Percentiles rank a stretch among this genome's conserved stretches.
Evolutionary conservation across 176 grass and related monocot species (phyloP).

Genomic region (Bromus sterilis): DNA sequence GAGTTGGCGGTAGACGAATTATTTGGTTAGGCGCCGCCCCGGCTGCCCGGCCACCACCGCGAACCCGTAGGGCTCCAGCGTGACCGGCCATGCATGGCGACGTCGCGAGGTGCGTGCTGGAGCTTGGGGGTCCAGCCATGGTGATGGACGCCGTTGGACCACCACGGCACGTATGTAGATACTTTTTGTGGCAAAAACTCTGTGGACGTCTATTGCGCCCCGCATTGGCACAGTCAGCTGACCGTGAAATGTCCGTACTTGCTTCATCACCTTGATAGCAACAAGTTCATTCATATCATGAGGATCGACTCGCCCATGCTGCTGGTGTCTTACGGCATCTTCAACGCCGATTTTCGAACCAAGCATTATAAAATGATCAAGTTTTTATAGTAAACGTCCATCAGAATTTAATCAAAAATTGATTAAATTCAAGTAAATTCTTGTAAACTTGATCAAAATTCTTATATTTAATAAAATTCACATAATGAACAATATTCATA

Average conservation of each 20-base stretch:
- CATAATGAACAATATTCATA: too few relatives aligned
- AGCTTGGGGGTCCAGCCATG: not conserved
- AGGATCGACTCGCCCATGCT: not conserved
- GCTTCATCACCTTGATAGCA: not conserved
- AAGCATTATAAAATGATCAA: too few relatives aligned
- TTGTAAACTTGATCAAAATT: too few relatives aligned
- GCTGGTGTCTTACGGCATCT: too few relatives aligned
- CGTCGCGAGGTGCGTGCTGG: too few relatives aligned
- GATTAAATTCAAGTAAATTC: too few relatives aligned
- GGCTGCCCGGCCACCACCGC: not conserved
- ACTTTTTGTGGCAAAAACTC: not conserved
- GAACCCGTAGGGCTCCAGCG: not conserved
- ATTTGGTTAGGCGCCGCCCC: constrained; percentile 25
- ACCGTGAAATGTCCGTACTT: not conserved
- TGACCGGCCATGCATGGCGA: too few relatives aligned
- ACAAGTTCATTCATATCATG: not conserved
- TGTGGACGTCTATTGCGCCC: not conserved
- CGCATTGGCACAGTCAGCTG: not conserved
- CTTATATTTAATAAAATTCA: too few relatives aligned
- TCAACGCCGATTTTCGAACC: too few relatives aligned
- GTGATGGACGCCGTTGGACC: not conserved
- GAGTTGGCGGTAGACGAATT: not conserved
- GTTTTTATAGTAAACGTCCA: too few relatives aligned
- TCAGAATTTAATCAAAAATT: too few relatives aligned
- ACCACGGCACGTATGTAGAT: not conserved